Percentiles rank a stretch among this genome's conserved stretches.
phyloP scores from a whole-genome alignment of 208 protist species.

The Leishmania turanica region DNA sequence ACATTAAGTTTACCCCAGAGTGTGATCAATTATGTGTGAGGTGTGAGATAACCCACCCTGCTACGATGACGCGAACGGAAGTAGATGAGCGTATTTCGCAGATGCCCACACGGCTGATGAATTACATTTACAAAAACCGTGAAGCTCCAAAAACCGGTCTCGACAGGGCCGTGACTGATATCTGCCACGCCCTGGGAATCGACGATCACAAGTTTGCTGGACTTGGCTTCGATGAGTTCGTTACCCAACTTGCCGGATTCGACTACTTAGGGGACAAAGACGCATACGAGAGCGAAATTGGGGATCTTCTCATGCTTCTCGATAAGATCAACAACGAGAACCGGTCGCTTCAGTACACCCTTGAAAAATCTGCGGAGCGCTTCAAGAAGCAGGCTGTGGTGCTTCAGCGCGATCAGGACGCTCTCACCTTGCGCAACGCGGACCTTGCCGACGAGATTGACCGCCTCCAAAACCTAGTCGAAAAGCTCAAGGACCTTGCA shows the following conservation, averaged over 20 bases:
- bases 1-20: constrained; percentile 31
- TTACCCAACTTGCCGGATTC: constrained; percentile 38
- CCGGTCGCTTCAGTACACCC: constrained; percentile 50
- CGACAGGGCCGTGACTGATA: constrained; percentile 46
- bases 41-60: constrained; percentile 49
- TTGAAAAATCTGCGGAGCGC: constrained; percentile 59
- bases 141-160: constrained; percentile 47
- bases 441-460: constrained; percentile 53
- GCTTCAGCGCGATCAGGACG: constrained; percentile 49
- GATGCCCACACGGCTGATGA: constrained; percentile 50
- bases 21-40: constrained; percentile 17
- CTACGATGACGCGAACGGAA: constrained; percentile 22
- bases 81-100: constrained; percentile 31
- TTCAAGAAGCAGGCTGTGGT: constrained; percentile 55
- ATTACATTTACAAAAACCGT: constrained; percentile 29
- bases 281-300: constrained; percentile 66
- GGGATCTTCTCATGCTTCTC: constrained; percentile 59
- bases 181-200: constrained; percentile 47
- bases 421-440: constrained; percentile 34
- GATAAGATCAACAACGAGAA: constrained; percentile 66
- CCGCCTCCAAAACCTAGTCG: constrained; percentile 43
- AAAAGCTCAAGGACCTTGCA: constrained; percentile 51
- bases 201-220: constrained; percentile 40
- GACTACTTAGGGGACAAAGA: constrained; percentile 51
- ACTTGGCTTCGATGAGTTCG: constrained; percentile 44